Base-by-base conservation (phyloP, 2,329 filamentous ascomycete genomes). In the Diaporthe nobilis region DNA sequence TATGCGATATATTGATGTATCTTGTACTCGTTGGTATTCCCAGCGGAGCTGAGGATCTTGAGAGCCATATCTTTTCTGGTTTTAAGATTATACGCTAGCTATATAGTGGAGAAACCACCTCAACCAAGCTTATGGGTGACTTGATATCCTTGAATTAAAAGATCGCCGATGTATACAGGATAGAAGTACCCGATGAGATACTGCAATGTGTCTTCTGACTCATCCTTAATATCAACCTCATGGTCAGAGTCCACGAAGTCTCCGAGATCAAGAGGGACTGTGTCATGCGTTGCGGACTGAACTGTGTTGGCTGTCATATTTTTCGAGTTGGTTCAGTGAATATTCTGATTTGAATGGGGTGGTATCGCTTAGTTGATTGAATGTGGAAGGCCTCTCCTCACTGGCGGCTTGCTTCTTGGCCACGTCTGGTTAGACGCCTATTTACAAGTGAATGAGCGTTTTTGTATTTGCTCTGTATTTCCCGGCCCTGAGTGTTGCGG, bases 101-200 rank as follows among this genome's bases (percentile, higher is more conserved):
- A 88, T 31, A 87, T 83, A 6, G 85, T 88, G 4, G 84, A 84
- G 79, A 80, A 85, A 13, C 83, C 82, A 39, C 86, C 85, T 75
- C 79, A 83, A 72, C 86, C 85, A 61, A 87, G 78, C 77, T 87
- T 87, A 58, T 86, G 82, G 58, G 84, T 77, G 49, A 87, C 78
- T 49, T 81, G 80, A 76, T 87, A 88, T 31, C 60, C 13, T 22
- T 82, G 75, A 6, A 58, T 31, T n/a, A 85, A 76, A 65, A 86
- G 83, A 61, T 88, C 83, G 25, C 85, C 85, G 9, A 87, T 79
- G 51, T 80, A 81, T 17, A 85, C 80, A 8, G 86, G 86, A 78
- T 87, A 84, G 72, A 83, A 86, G 12, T 83, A 83, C 17, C 85
- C 84, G 13, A 25, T 10, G 28, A 51, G 7, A 37, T 70, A 70